A percentile compares a stretch with the other conserved stretches of the same genome.
These are phyloP conservation scores for Trifolium repens DNA, from an alignment of 306 rosid species.

Conservation along the genomic window DNA sequence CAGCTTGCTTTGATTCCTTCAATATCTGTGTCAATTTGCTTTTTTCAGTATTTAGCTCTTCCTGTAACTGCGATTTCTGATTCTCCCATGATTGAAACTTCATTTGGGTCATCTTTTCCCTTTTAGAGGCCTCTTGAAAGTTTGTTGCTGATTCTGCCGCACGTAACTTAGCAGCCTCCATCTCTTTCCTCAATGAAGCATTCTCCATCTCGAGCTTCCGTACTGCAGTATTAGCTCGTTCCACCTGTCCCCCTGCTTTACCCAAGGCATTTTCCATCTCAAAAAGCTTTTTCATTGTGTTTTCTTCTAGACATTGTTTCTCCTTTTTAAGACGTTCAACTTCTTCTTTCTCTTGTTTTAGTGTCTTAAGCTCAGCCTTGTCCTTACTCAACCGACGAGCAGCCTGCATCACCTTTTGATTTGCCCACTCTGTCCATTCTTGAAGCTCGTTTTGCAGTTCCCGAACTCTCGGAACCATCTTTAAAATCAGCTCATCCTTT, in stretches of 20 bases:
- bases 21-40: constrained; percentile 58
- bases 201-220: constrained; percentile 83
- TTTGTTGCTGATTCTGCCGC: constrained; percentile 81
- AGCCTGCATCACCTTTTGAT: constrained; percentile 97
- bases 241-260: constrained; percentile 89
- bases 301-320: constrained; percentile 79
- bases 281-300: constrained; percentile 81
- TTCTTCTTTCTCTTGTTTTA: constrained; percentile 90
- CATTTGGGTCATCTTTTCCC: constrained; percentile 73
- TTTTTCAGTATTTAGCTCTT: constrained; percentile 67
- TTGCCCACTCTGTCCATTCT: constrained; percentile 97
- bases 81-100: constrained; percentile 82
- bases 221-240: constrained; percentile 78
- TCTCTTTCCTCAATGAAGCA: constrained; percentile 70
- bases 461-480: constrained; percentile 66
- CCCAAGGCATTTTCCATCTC: constrained; percentile 90
- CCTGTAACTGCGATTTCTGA: constrained; percentile 70
- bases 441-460: constrained; percentile 83
- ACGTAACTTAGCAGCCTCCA: constrained; percentile 75
- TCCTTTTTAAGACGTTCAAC: constrained; percentile 83
- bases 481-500: constrained; percentile 82
- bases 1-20: constrained; percentile 69
- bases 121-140: constrained; percentile 76
- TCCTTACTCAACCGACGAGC: constrained; percentile 89
- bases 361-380: constrained; percentile 75